Conservation (phyloP, 148 eudicot genomes). For the Amaranthus hypochondriacus region DNA sequence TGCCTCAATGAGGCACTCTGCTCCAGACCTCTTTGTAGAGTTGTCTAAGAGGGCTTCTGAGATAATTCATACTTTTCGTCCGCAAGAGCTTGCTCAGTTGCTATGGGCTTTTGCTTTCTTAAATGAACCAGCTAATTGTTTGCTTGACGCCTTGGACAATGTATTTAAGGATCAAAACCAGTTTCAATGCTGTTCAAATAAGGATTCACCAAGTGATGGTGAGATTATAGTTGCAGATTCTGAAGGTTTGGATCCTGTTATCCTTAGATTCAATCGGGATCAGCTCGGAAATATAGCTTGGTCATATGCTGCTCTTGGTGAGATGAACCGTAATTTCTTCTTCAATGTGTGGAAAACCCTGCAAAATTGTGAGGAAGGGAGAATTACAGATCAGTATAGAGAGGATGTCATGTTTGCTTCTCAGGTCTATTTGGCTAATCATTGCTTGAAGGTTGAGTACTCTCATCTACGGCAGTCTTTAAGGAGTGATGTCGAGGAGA, state of each 20-base stretch:
- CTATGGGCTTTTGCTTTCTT: slow-evolving; percentile 94
- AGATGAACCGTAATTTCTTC: slow-evolving; percentile 59
- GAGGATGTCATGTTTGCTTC: slow-evolving; percentile 92
- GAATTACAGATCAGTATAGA: slow-evolving; percentile 69
- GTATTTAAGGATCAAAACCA: slow-evolving; percentile 44
- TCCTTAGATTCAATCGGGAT: slow-evolving; percentile 56
- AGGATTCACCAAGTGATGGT: slow-evolving; percentile 22
- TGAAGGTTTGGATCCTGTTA: slow-evolving; percentile 21
- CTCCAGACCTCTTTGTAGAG: slow-evolving; percentile 68
- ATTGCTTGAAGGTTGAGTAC: slow-evolving; percentile 80
- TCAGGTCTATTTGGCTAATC: slow-evolving; percentile 76
- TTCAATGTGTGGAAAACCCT: slow-evolving; percentile 63
- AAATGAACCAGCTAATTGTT: slow-evolving; percentile 53
- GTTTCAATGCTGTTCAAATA: slow-evolving; percentile 35
- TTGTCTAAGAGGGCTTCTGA: slow-evolving; percentile 60
- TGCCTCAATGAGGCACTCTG: slow-evolving; percentile 90
- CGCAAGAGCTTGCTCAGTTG: slow-evolving; percentile 90
- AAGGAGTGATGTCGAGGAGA: slow-evolving; percentile 58
- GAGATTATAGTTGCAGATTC: slow-evolving; percentile 20
- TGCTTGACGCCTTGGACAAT: slow-evolving; percentile 66
- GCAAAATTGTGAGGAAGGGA: slow-evolving; percentile 55
- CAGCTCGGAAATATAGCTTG: slow-evolving; percentile 92
- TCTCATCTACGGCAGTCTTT: slow-evolving; percentile 51
- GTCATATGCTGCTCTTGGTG: slow-evolving; percentile 83
- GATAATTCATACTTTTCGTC: slow-evolving; percentile 60